Base-by-base conservation (phyloP, 352 stramenopile genomes). In the Albugo laibachii region DNA sequence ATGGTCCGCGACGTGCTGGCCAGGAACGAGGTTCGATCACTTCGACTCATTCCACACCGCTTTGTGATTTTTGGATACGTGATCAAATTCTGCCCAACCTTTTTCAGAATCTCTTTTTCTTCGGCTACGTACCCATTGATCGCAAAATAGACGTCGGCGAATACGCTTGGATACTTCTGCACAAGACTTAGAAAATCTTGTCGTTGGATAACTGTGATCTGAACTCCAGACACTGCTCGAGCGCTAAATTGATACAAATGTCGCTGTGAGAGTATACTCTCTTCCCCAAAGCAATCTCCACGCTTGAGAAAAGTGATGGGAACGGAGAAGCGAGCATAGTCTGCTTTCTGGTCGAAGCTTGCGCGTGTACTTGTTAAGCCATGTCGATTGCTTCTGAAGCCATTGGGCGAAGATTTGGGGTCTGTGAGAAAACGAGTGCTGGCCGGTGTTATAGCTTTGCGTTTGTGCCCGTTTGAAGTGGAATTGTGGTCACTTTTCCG, bases 231-330 rank as follows among this genome's bases (percentile, higher is more conserved):
- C 8, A 43, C 20, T 24, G 38, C 16, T 24, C 38, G 38, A 3
- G 38, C 38, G 38, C 38, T 24, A 8, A 43, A 43, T 43, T 43
- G 38, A 43, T 43, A 19, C 8, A 24, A 43, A 43, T 43, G 16
- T 43, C 38, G 3, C 43, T 27, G 15, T 24, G 43, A 48, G 3
- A 35, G 6, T 2, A 37, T 48, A 16, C n/a, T 48, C 43, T 48
- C 15, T 35, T 48, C 15, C 44, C 43, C 24, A 46, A 35, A 37
- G 8, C 43, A 35, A 24, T 20, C 43, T 18, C 15, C n/a, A 16
- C 41, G 53, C 18, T 72, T 67, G 8, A 81, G 43, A 10, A 83
- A 53, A 0, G 58, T 61, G 16, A 83, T 66, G 1, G 71, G 62
- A 20, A 72, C 62, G 13, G 53, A 48, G 12, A 44, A 35, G 5